Evolutionary conservation across 2,329 filamentous ascomycete genomes (phyloP).

Genomic region (Cercospora citrullina): DNA sequence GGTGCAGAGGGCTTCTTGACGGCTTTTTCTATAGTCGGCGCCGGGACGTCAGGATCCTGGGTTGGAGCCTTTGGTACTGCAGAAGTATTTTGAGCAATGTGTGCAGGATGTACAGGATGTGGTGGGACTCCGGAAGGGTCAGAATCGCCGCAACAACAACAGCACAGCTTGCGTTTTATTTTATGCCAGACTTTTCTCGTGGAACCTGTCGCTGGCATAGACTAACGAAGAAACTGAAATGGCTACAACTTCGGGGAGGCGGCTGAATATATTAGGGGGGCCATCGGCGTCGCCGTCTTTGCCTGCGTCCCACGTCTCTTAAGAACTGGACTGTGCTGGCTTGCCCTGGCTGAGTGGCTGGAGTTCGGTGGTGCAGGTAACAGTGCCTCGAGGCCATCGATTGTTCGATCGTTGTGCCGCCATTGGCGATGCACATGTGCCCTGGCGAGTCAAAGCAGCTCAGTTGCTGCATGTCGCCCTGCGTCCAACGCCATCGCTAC

Average conservation of each 20-base stretch:
- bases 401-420: background rate
- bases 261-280: slow-evolving; percentile 1
- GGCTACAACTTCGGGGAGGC: background rate
- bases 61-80: background rate
- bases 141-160: slow-evolving; percentile 6
- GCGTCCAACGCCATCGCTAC: background rate
- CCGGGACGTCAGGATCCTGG: background rate
- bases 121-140: background rate
- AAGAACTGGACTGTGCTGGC: background rate
- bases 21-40: background rate
- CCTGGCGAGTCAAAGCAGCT: background rate
- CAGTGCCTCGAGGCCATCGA: background rate
- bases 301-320: background rate
- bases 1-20: background rate
- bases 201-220: background rate
- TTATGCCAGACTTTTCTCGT: slow-evolving; percentile 4
- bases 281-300: background rate
- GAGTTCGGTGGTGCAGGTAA: slow-evolving; percentile 8
- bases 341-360: slow-evolving; percentile 6
- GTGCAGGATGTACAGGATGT: background rate
- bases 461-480: background rate
- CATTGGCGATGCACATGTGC: background rate
- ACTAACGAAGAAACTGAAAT: background rate
- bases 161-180: slow-evolving; percentile 15
- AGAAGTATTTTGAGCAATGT: background rate